A percentile compares a stretch with the other conserved stretches of the same genome.
These are phyloP conservation scores for Handroanthus guayacan DNA, from an alignment of 257 asterid genomes.

Conservation along the genomic window DNA sequence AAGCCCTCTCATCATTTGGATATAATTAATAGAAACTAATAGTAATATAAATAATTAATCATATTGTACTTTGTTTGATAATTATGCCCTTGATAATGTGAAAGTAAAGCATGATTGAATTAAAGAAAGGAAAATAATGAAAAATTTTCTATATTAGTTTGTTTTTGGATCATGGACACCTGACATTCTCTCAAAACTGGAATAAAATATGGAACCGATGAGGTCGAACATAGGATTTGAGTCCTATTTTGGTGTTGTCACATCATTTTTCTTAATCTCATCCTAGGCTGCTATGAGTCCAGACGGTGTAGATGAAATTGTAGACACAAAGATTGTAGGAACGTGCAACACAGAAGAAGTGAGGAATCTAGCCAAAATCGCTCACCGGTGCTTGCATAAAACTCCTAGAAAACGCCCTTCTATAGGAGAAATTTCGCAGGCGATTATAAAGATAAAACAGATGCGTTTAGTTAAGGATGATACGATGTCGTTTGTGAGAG, in stretches of 20 bases:
- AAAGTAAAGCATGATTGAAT: too few species aligned
- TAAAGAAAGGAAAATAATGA: too few species aligned
- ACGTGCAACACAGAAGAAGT: slow-evolving; percentile 72
- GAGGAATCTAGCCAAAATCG: slow-evolving; percentile 74
- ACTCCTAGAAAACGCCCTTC: slow-evolving; percentile 81
- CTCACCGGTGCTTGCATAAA: slow-evolving; percentile 74
- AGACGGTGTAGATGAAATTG: slow-evolving; percentile 91
- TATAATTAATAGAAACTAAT: too few species aligned
- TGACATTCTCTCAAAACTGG: too few species aligned
- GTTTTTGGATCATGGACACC: too few species aligned
- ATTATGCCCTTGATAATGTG: too few species aligned
- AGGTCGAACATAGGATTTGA: too few species aligned
- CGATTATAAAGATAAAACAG: slow-evolving; percentile 73
- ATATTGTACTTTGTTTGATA: too few species aligned
- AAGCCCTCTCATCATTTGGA: too few species aligned
- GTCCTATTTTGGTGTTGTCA: neutral
- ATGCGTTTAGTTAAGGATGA: slow-evolving; percentile 65
- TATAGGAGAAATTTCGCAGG: slow-evolving; percentile 83
- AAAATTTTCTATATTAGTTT: too few species aligned
- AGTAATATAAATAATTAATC: too few species aligned
- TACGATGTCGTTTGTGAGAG: slow-evolving; percentile 66
- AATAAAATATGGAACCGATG: too few species aligned
- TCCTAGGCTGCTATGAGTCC: slow-evolving; percentile 84
- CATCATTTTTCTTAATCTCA: neutral
- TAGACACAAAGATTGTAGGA: slow-evolving; percentile 76